A percentile compares a stretch with the other conserved stretches of the same genome.
Conservation (phyloP, 495 filamentous ascomycete genomes). For the Filosporella fistucella region DNA sequence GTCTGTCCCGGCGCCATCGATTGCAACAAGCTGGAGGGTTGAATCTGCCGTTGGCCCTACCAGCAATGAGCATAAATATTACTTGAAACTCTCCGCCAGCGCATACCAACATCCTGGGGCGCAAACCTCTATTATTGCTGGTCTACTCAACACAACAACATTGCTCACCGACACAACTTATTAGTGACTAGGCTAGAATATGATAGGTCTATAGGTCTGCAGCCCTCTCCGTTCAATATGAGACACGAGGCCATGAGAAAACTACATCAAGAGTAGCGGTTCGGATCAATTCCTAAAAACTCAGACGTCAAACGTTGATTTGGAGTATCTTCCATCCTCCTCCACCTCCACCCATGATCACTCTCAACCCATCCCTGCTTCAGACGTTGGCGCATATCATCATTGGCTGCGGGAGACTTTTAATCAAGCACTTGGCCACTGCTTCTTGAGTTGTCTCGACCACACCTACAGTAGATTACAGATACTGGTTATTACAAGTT, state of each 20-base stretch:
- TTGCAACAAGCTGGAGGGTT: slow-evolving; percentile 11
- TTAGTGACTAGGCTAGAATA: no score
- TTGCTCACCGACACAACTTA: slow-evolving; percentile 11
- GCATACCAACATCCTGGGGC: slow-evolving; percentile 21
- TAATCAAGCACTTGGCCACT: slow-evolving; percentile 23
- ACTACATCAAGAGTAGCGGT: no score
- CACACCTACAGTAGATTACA: slow-evolving; percentile 11
- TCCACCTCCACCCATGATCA: slow-evolving; percentile 11
- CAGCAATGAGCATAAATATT: slow-evolving; percentile 19
- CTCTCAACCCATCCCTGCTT: slow-evolving; percentile 20
- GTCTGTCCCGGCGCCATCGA: slow-evolving; percentile 16
- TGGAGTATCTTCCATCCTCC: not conserved
- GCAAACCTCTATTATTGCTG: no score
- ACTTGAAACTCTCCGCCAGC: slow-evolving; percentile 25
- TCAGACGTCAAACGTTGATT: no score
- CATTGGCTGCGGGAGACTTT: slow-evolving; percentile 20
- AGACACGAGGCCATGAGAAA: no score
- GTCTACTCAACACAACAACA: no score
- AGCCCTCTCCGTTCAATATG: no score
- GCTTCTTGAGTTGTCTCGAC: slow-evolving; percentile 21
- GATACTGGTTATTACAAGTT: slow-evolving; percentile 4
- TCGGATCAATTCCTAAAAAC: no score
- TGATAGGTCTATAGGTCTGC: slow-evolving; percentile 3
- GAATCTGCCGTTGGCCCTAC: slow-evolving; percentile 18
- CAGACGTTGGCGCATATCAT: slow-evolving; percentile 23